Evolutionary conservation across 176 grass and related monocot species (phyloP).

Genomic region (Musa troglodytarum): DNA sequence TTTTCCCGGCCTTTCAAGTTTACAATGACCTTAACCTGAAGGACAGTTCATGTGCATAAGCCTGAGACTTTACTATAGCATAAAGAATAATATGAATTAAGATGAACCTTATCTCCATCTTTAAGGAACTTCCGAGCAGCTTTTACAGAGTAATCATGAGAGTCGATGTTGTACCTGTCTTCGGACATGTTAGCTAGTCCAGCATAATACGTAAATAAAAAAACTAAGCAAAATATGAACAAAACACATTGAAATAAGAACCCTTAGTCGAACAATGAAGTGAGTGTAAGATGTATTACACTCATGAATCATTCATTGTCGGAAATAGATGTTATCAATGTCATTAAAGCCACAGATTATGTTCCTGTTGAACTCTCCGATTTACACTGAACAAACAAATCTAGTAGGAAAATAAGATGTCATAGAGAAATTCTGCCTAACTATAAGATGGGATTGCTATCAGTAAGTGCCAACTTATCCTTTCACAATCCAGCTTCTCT

Average conservation of each 20-base stretch:
- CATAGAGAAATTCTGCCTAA: neutral
- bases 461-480: too few species aligned
- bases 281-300: neutral
- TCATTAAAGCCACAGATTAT: neutral
- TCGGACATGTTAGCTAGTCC: neutral
- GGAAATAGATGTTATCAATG: neutral
- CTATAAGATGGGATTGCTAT: neutral
- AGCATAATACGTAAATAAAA: neutral
- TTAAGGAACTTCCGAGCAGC: constrained; percentile 85
- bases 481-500: too few species aligned
- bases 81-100: constrained; percentile 6
- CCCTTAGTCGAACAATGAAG: neutral
- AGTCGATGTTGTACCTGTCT: constrained; percentile 84
- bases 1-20: constrained; percentile 82
- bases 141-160: constrained; percentile 77
- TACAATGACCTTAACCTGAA: constrained; percentile 90
- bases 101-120: constrained; percentile 79
- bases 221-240: neutral
- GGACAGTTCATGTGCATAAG: neutral
- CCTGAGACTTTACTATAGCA: neutral
- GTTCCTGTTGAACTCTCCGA: neutral
- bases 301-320: neutral
- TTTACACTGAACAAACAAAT: neutral
- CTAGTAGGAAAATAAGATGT: neutral
- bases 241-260: neutral